Percentiles rank a stretch among this genome's conserved stretches.
Conservation (phyloP, 352 stramenopile species). For the Aphanomyces euteiches region DNA sequence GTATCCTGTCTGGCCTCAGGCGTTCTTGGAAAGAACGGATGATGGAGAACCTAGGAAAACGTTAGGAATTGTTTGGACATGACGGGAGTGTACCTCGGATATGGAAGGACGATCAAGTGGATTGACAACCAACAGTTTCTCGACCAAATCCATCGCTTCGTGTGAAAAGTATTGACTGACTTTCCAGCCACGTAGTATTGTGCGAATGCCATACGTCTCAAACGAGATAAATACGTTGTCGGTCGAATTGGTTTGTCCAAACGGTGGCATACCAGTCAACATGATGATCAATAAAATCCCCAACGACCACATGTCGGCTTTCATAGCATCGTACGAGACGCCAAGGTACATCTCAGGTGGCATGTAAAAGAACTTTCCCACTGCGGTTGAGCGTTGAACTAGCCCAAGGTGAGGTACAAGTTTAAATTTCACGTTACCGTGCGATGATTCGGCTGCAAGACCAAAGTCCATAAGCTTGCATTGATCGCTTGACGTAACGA, state of each 20-base stretch:
- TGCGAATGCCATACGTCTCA: conserved; percentile 15
- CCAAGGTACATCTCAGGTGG: conserved; percentile 27
- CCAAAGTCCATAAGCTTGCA: conserved; percentile 32
- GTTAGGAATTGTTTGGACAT: neutral
- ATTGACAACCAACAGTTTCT: conserved; percentile 5
- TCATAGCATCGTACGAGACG: conserved; percentile 20
- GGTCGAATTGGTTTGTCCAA: conserved; percentile 7
- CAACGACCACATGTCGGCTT: conserved; percentile 31
- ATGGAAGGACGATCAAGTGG: conserved; percentile 10
- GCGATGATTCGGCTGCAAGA: conserved; percentile 2
- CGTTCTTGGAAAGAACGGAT: neutral
- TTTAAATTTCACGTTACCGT: conserved; percentile 6
- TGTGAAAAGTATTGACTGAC: conserved; percentile 6
- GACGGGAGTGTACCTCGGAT: neutral
- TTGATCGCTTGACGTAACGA: neutral
- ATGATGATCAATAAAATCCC: conserved; percentile 31
- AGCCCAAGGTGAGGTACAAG: neutral
- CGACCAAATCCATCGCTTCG: conserved; percentile 19
- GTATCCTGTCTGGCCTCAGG: no score
- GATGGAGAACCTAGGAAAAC: conserved; percentile 1
- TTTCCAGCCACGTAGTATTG: conserved; percentile 20
- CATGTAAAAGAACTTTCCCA: conserved; percentile 34
- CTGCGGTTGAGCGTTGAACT: neutral
- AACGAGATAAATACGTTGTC: conserved; percentile 23
- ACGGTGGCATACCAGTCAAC: conserved; percentile 29